Conservation (phyloP, 805 yeast species). For the Wickerhamiella azyma region DNA sequence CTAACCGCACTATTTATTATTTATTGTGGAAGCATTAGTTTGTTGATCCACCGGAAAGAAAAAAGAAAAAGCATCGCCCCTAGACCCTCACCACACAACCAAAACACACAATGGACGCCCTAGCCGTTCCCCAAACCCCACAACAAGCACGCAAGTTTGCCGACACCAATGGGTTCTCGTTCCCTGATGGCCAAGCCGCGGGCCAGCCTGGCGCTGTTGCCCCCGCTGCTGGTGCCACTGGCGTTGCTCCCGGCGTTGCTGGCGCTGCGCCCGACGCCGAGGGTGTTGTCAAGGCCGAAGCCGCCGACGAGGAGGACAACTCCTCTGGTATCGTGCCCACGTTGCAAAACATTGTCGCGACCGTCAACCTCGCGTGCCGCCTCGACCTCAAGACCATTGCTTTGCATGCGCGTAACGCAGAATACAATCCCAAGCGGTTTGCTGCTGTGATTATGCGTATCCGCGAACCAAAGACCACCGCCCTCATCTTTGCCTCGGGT, state of each 20-base stretch:
- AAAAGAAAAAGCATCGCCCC: not conserved
- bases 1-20: conserved; percentile 8
- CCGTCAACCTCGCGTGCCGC: conserved; percentile 92
- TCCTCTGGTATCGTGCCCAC: conserved; percentile 96
- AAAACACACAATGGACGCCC: not conserved
- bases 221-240: not conserved
- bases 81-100: not conserved
- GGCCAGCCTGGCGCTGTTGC: too few relatives aligned
- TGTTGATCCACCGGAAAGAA: conserved; percentile 4
- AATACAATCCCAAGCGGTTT: conserved; percentile 90
- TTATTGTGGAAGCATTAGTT: conserved; percentile 8
- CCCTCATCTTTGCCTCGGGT: conserved; percentile 94
- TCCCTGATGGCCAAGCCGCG: conserved; percentile 7
- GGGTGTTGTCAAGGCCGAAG: conserved; percentile 16
- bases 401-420: conserved; percentile 96
- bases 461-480: conserved; percentile 97
- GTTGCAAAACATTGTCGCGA: conserved; percentile 81
- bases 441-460: conserved; percentile 99
- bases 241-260: not conserved
- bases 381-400: conserved; percentile 94
- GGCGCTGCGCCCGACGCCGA: conserved; percentile 4
- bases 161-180: conserved; percentile 3
- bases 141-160: conserved; percentile 55
- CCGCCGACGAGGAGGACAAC: conserved; percentile 14
- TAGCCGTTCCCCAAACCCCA: not conserved